These are phyloP conservation scores for Starmerella riodocensis DNA, from an alignment of 805 yeast species.

Conservation along the genomic window DNA sequence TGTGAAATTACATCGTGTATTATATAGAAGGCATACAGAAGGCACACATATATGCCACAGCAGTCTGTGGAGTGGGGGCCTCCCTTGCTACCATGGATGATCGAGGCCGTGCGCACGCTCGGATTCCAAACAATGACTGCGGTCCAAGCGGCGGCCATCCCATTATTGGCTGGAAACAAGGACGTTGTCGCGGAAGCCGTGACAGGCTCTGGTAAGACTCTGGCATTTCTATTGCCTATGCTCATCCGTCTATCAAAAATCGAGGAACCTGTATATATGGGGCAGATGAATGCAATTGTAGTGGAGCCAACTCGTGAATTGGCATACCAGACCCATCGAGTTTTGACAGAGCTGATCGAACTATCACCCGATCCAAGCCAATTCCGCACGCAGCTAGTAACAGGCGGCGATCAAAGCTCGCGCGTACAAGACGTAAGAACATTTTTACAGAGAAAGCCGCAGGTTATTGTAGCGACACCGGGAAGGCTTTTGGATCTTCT, in stretches of 20 bases:
- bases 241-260: conserved; percentile 24
- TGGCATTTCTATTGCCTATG: conserved; percentile 77
- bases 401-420: conserved; percentile 30
- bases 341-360: conserved; percentile 45
- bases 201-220: conserved; percentile 95
- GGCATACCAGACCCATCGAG: conserved; percentile 44
- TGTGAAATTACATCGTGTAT: too few species aligned
- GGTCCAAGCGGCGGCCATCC: conserved; percentile 90
- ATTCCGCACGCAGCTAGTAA: conserved; percentile 27
- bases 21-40: too few species aligned
- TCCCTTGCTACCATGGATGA: conserved; percentile 23
- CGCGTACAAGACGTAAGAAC: conserved; percentile 53
- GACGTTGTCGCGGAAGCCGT: conserved; percentile 96
- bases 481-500: conserved; percentile 75
- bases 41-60: too few species aligned
- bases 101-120: conserved; percentile 54
- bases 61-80: conserved; percentile 19
- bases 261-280: conserved; percentile 30
- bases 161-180: conserved; percentile 66
- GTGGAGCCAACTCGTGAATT: conserved; percentile 57
- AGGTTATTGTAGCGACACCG: conserved; percentile 79
- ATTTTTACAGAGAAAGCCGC: conserved; percentile 47
- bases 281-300: conserved; percentile 58
- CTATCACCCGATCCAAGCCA: conserved; percentile 27
- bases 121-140: conserved; percentile 86